Base-by-base conservation (phyloP, 2,329 filamentous ascomycete species). In the Cladosporium sp. region DNA sequence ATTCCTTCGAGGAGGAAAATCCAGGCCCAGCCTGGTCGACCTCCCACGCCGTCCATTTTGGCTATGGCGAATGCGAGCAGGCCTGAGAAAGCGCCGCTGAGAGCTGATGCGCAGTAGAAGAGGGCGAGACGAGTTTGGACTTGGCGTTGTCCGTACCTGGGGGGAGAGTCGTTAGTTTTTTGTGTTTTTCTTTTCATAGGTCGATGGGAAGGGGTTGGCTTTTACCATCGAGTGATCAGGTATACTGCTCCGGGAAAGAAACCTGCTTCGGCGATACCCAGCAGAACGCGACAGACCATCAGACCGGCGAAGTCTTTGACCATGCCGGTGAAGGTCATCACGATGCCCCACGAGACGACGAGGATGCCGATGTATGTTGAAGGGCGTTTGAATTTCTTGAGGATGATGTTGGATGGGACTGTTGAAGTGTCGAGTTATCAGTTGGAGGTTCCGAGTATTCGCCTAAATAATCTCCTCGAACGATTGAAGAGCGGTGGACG, bases 1-100 rank as follows among this genome's bases (percentile, higher is more conserved):
- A 75, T 54, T 0, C 78, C 79, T 55, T 83, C 79, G n/a, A 83
- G 71, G 0, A 83, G 59, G 56, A 82, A 78, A 6, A 90, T 86
- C 60, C 59, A 49, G 41, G 43, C 46, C 73, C 73, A 76, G 1
- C 71, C 71, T 7, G 61, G 51, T 55, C 65, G 66, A 8, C 69
- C 70, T 20, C 65, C 55, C 3, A 70, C 55, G 0, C 72, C 71
- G 18, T 70, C 62, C 71, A 75, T 70, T 50, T 70, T 66, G 1
- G 71, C 58, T 20, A 61, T 62, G 2, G 50, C 57, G 33, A 57
- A 57, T 0, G 60, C 59, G 1, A 62, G 54, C 4, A 62, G 53
- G 12, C 59, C 59, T 20, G 54, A 58, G 38, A 56, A 59, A 3
- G 59, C 57, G 18, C 55, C 55, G 13, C 56, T 52, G 3, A 59